These are phyloP conservation scores for Fusarium setosum DNA, from an alignment of 2,329 filamentous ascomycete species.

Conservation along the genomic window DNA sequence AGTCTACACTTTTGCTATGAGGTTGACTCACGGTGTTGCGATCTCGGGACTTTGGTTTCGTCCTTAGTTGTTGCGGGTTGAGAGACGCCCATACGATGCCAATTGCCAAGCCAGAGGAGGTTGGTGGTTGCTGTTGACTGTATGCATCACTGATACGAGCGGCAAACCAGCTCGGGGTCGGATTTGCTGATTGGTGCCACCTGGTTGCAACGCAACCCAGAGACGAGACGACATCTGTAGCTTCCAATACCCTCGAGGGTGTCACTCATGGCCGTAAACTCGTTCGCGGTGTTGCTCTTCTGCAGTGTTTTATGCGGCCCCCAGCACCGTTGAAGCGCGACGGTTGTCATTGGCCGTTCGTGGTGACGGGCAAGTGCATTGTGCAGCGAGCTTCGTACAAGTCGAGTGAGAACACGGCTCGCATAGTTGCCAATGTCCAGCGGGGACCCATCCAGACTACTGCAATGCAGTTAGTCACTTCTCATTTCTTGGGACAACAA, in stretches of 20 bases:
- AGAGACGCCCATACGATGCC: too few species aligned
- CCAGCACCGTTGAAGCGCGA: not conserved
- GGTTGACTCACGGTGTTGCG: slow-evolving; percentile 22
- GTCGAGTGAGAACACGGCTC: not conserved
- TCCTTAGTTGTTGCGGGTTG: not conserved
- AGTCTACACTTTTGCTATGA: not conserved
- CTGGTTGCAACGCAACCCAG: not conserved
- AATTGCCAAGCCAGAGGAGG: not conserved
- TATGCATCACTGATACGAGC: slow-evolving; percentile 20
- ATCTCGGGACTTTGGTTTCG: slow-evolving; percentile 13
- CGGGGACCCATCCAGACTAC: not conserved
- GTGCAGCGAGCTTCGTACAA: slow-evolving; percentile 9
- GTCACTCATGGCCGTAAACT: not conserved
- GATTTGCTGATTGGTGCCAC: not conserved
- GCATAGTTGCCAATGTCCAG: not conserved
- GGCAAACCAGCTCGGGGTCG: not conserved
- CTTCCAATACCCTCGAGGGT: not conserved
- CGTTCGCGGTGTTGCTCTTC: slow-evolving; percentile 1
- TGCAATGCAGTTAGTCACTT: slow-evolving; percentile 10
- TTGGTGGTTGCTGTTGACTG: not conserved
- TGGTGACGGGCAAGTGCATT: slow-evolving; percentile 5
- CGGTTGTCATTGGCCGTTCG: not conserved
- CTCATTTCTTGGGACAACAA: not conserved
- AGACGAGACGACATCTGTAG: not conserved
- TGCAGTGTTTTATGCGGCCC: slow-evolving; percentile 5